These are phyloP conservation scores for Podospora pseudoanserina DNA, from an alignment of 495 filamentous ascomycete genomes.

Conservation along the genomic window DNA sequence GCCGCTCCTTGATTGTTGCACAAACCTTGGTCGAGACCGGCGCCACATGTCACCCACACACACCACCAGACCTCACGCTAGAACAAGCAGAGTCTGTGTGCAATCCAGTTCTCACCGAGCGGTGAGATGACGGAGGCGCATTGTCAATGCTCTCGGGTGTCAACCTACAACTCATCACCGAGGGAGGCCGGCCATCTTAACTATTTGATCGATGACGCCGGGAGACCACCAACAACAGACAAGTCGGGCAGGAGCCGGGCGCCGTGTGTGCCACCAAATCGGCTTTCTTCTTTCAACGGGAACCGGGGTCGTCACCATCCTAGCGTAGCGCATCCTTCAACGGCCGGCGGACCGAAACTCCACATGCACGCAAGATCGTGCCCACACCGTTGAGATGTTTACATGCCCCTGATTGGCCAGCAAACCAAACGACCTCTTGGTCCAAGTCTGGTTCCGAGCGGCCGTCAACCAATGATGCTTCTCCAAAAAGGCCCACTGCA, in stretches of 20 bases:
- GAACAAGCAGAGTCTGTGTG: conserved; percentile 10
- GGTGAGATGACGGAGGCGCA: conserved; percentile 5
- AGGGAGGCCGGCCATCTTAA: neutral
- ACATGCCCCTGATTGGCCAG: conserved; percentile 25
- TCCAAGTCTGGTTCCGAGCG: conserved; percentile 16
- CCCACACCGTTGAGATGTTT: conserved; percentile 24
- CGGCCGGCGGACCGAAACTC: conserved; percentile 41
- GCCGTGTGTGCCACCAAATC: conserved; percentile 31
- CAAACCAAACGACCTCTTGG: conserved; percentile 8
- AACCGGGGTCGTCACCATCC: conserved; percentile 22
- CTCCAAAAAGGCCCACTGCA: conserved; percentile 21
- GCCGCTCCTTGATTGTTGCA: conserved; percentile 20
- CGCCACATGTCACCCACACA: conserved; percentile 10
- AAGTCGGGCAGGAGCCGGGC: conserved; percentile 12
- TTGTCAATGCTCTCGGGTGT: conserved; percentile 3
- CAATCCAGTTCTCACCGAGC: conserved; percentile 13
- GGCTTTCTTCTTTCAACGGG: conserved; percentile 11
- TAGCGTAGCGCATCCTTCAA: conserved; percentile 25
- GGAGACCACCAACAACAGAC: neutral
- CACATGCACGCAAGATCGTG: conserved; percentile 37
- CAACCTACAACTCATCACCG: conserved; percentile 2
- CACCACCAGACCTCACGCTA: conserved; percentile 5
- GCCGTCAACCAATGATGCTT: conserved; percentile 21
- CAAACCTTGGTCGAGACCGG: conserved; percentile 4
- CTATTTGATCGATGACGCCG: conserved; percentile 3